Evolutionary conservation across 352 stramenopile genomes (phyloP).

Genomic region (Phytophthora syringae): DNA sequence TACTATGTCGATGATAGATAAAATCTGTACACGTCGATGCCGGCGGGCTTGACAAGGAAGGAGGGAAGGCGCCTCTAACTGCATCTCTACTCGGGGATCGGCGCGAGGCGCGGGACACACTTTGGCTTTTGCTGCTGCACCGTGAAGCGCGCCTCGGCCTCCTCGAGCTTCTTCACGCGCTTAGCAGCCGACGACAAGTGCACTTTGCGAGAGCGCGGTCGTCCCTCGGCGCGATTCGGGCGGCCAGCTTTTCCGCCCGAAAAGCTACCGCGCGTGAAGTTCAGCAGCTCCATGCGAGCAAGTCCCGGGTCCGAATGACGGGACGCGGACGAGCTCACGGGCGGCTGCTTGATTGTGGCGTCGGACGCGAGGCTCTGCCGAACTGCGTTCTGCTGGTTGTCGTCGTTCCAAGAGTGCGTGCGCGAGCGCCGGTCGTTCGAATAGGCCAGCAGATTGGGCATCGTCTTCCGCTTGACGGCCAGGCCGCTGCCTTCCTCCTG

Average conservation of each 20-base stretch:
- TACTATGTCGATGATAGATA: constrained; percentile 35
- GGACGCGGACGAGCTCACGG: constrained; percentile 32
- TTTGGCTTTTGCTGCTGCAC: constrained; percentile 43
- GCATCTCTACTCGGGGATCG: constrained; percentile 55
- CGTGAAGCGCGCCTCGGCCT: constrained; percentile 76
- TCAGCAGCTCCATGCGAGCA: constrained; percentile 72
- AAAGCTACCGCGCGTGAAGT: constrained; percentile 64
- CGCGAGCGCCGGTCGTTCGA: constrained; percentile 39
- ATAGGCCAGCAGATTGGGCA: constrained; percentile 67
- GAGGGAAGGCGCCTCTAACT: constrained; percentile 8
- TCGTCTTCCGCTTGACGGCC: constrained; percentile 45
- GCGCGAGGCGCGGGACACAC: constrained; percentile 45
- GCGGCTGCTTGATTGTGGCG: constrained; percentile 50
- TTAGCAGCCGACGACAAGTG: constrained; percentile 84
- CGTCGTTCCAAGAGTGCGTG: constrained; percentile 72
- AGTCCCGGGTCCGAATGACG: constrained; percentile 80
- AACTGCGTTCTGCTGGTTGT: constrained; percentile 14
- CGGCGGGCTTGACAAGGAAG: constrained; percentile 23
- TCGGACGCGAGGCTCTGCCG: constrained; percentile 52
- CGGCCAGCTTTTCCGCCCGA: constrained; percentile 42
- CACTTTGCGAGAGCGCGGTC: constrained; percentile 64
- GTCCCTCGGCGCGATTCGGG: constrained; percentile 47
- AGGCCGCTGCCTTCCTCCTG: constrained; percentile 45
- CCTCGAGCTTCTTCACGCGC: constrained; percentile 84
- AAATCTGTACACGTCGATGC: constrained; percentile 36